Evolutionary conservation across 179 eudicot species (phyloP).

Genomic region (Actinidia chinensis): DNA sequence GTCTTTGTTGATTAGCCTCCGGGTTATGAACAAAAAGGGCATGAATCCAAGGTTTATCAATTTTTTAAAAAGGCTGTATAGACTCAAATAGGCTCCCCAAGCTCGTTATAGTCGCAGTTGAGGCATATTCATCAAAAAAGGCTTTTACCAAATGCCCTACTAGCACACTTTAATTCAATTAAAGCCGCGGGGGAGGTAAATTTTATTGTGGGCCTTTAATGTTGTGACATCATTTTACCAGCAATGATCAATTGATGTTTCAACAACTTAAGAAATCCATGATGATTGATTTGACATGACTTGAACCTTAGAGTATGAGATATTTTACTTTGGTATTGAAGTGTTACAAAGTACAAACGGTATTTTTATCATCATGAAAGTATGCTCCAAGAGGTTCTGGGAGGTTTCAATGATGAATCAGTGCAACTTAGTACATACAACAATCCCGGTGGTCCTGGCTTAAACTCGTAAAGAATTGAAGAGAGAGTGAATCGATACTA

Average conservation of each 20-base stretch:
- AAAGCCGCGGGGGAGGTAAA: not conserved
- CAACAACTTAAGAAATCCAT: not conserved
- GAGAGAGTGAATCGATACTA: not conserved
- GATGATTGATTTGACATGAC: conserved; percentile 4
- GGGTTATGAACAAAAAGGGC: not conserved
- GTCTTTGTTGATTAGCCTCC: not conserved
- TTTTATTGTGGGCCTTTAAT: not conserved
- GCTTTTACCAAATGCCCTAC: not conserved
- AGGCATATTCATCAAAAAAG: not conserved
- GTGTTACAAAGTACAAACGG: not conserved
- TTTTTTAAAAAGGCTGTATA: not conserved
- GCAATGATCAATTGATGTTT: not conserved
- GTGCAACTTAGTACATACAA: not conserved
- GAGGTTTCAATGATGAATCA: not conserved
- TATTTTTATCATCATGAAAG: not conserved
- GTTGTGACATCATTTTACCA: not conserved
- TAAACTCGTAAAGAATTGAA: not conserved
- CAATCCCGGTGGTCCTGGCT: not conserved
- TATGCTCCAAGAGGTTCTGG: not conserved
- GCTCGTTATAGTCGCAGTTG: not conserved
- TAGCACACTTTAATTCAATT: not conserved
- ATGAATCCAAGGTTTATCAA: not conserved
- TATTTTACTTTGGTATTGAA: not conserved
- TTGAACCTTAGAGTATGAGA: not conserved
- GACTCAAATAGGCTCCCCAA: not conserved